phyloP scores from a whole-genome alignment of 75 land plant species.

The Pinus albicaulis region DNA sequence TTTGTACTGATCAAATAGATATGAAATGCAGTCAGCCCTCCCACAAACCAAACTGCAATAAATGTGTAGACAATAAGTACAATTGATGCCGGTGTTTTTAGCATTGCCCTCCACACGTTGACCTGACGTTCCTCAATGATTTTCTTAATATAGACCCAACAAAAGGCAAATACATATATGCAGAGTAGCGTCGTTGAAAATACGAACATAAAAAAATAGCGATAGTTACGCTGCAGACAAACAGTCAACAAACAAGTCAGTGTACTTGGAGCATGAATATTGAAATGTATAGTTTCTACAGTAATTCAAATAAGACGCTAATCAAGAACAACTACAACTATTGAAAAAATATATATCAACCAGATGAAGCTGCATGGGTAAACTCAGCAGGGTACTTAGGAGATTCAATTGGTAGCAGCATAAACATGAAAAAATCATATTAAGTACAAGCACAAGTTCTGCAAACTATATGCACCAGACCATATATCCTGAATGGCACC shows the following conservation, averaged over 20 bases:
- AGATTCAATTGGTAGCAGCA: not conserved
- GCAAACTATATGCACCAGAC: not conserved
- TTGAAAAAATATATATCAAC: not conserved
- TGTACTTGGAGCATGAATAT: not conserved
- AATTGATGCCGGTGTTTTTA: slow-evolving; percentile 50
- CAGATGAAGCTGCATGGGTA: not conserved
- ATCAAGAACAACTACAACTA: not conserved
- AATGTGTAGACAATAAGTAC: slow-evolving; percentile 60
- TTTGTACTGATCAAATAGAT: slow-evolving; percentile 65
- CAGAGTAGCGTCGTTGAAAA: slow-evolving; percentile 59
- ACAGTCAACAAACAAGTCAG: slow-evolving; percentile 9
- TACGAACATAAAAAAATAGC: slow-evolving; percentile 72
- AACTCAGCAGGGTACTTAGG: not conserved
- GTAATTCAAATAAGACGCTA: not conserved
- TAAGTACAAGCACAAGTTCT: not conserved
- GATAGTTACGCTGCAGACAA: slow-evolving; percentile 65
- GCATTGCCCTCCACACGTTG: slow-evolving; percentile 42
- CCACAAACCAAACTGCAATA: slow-evolving; percentile 78
- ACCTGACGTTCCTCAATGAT: slow-evolving; percentile 34
- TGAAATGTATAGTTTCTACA: not conserved
- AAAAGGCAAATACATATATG: slow-evolving; percentile 58
- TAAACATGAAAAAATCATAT: not conserved
- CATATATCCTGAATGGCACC: not conserved
- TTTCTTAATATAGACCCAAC: slow-evolving; percentile 46
- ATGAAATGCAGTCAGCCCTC: slow-evolving; percentile 72